Conservation (phyloP, 164 flowering plant species). For the Vitis labrusca region DNA sequence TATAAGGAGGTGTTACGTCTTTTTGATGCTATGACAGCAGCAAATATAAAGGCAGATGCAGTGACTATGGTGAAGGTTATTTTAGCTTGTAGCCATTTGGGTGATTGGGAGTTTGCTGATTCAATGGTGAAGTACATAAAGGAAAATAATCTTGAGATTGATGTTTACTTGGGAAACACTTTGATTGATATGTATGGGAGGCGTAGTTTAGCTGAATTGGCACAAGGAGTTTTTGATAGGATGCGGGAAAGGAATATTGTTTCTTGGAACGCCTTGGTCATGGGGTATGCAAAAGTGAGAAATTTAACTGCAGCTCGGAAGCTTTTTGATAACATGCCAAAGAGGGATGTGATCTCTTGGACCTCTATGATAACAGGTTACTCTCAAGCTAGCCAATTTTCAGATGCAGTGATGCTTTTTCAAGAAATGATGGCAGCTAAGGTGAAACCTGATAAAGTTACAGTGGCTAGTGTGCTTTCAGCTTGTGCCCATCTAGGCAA, state of each 20-base stretch:
- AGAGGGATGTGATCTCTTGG: slow-evolving; percentile 72
- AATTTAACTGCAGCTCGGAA: slow-evolving; percentile 40
- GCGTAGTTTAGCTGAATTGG: slow-evolving; percentile 46
- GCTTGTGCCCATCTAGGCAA: slow-evolving; percentile 72
- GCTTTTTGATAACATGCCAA: slow-evolving; percentile 61
- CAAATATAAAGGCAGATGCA: slow-evolving; percentile 50
- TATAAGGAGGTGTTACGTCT: slow-evolving; percentile 49
- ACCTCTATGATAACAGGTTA: slow-evolving; percentile 74
- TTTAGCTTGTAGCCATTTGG: slow-evolving; percentile 51
- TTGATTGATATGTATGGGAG: slow-evolving; percentile 65
- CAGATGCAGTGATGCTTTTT: slow-evolving; percentile 54
- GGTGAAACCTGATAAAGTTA: slow-evolving; percentile 59
- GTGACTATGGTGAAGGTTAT: slow-evolving; percentile 71
- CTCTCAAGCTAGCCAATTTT: slow-evolving; percentile 34
- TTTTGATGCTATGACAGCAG: slow-evolving; percentile 46
- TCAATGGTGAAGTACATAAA: slow-evolving; percentile 41
- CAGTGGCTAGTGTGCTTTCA: slow-evolving; percentile 61
- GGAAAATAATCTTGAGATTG: slow-evolving; percentile 35
- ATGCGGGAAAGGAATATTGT: slow-evolving; percentile 60
- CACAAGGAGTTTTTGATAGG: slow-evolving; percentile 46
- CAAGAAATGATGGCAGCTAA: slow-evolving; percentile 56
- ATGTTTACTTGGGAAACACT: slow-evolving; percentile 71
- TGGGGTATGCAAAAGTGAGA: slow-evolving; percentile 45
- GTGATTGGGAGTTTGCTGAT: slow-evolving; percentile 35
- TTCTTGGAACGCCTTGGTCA: slow-evolving; percentile 75